Evolutionary conservation across 2,329 filamentous ascomycete genomes (phyloP).

Genomic region (Ascochyta koolunga): DNA sequence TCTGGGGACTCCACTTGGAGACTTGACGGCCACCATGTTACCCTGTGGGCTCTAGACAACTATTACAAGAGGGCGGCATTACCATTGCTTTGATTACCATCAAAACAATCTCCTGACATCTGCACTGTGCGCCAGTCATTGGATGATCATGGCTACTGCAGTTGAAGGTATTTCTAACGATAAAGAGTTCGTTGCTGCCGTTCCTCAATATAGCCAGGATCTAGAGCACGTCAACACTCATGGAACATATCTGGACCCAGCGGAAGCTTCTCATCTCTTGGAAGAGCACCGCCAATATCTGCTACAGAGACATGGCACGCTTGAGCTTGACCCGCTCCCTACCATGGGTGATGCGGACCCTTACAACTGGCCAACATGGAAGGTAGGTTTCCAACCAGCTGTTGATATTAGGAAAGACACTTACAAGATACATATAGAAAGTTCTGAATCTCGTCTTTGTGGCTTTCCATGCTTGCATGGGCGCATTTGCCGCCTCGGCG

Average conservation of each 20-base stretch:
- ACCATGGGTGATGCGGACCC: constrained; percentile 58
- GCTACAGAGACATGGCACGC: constrained; percentile 58
- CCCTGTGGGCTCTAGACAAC: constrained; percentile 3
- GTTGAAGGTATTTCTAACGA: constrained; percentile 4
- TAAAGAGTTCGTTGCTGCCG: constrained; percentile 4
- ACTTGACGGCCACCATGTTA: constrained; percentile 8
- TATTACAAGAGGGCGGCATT: constrained; percentile 19
- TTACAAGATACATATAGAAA: constrained; percentile 51
- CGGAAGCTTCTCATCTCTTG: constrained; percentile 44
- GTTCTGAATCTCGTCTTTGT: constrained; percentile 59
- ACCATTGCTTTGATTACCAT: not conserved
- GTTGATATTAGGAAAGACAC: not conserved
- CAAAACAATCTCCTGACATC: constrained; percentile 7
- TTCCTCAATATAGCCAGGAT: constrained; percentile 23
- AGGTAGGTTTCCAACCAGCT: constrained; percentile 39
- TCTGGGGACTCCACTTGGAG: constrained; percentile 29
- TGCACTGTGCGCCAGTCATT: not conserved
- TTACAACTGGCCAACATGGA: constrained; percentile 62
- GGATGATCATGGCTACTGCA: constrained; percentile 9
- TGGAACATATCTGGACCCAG: constrained; percentile 35
- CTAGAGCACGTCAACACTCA: constrained; percentile 37
- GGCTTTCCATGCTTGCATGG: constrained; percentile 64
- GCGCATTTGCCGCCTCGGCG: constrained; percentile 60
- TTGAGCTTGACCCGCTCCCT: constrained; percentile 61
- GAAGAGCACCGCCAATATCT: constrained; percentile 58